Evolutionary conservation across 441 rosid genomes (phyloP), one percentile per base, ranked within the genome.

Genomic region (Bocquillonia castaneifolia): DNA sequence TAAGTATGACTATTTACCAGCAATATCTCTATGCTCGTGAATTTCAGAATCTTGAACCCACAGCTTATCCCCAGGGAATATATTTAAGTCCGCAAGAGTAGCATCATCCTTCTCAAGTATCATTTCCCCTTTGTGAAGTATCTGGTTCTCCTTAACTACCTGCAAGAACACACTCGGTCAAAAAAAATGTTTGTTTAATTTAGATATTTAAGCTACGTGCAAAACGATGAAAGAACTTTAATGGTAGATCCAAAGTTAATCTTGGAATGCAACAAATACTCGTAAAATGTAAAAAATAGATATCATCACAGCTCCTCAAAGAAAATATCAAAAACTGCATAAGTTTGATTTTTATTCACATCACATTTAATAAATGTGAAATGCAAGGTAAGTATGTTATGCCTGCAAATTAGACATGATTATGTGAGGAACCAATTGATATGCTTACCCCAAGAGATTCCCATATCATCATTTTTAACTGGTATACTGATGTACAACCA

Each of bases 391-490:
- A 9, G 29, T 29, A 28, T 1, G 13, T 39, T 22, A 2, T 22
- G 47, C 29, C n/a, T 59, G 9, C 57, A 72, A 68, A 56, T 31
- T 63, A 42, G 13, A 60, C 14, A 44, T 51, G 62, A 31, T 57
- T 18, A 51, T 53, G 48, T 37, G 45, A 23, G 13, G 2, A 34
- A 28, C 45, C 1, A 22, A 12, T 60, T 17, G 44, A 45, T 17
- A 37, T 59, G 74, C 91, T 64, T 88, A 92, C 99, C 95, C 99
- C 99, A 65, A 94, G 94, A 56, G 94, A 86, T 79, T 92, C 98
- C 97, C 99, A 92, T 77, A 92, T 94, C 99, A 94, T 90, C 99
- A 94, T 92, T 81, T 94, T 94, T 64, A 94, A 78, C 70, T 90
- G 98, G 83, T 94, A 94, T 63, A 94, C 72, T 28, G 98, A 82